Evolutionary conservation across 2,329 filamentous ascomycete genomes (phyloP), one percentile per base, ranked within the genome.

Genomic region (Alternaria conjuncta): DNA sequence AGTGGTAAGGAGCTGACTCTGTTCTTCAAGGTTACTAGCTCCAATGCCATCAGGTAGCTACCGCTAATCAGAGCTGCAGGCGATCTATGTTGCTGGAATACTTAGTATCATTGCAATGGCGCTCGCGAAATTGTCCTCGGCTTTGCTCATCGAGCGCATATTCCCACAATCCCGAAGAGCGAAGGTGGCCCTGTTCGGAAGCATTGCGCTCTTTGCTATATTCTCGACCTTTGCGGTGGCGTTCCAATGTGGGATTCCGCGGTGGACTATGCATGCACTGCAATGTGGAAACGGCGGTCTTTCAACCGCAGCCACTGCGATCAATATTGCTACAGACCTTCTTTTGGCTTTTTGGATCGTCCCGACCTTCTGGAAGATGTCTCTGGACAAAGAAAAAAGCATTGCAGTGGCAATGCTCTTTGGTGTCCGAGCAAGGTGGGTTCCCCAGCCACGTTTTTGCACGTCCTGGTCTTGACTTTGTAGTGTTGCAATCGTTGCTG

Each of bases 321-420:
- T 66, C 6, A 73, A 76, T 55, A 65, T 75, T 21, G 20, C 65
- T 8, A 70, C 72, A 0, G 75, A 77, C 47, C 46, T 68, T 11
- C 26, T 75, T 7, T 60, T 77, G 15, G 65, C 72, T 8, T 50
- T 47, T 11, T 77, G 73, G 71, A 66, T 77, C 43, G 44, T 76
- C 3, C 73, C 75, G 10, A 61, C 63, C 7, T 36, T 76, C n/a
- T 63, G 68, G 49, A 46, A 57, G 7, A 54, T 77, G 18, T 61
- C 73, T 13, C 64, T 74, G 21, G 57, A 69, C 21, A 64, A 57
- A 26, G 59, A 55, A 6, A 65, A 60, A 43, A 32, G 55, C 7
- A 43, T 55, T 5, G 58, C 61, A 26, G 66, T 67, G 7, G 59
- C 57, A 10, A 28, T 67, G 11, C 50, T 73, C 18, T 73, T 73